Conservation (phyloP, 1,284 basidiomycete genomes). For the Pisolithus thermaeus region DNA sequence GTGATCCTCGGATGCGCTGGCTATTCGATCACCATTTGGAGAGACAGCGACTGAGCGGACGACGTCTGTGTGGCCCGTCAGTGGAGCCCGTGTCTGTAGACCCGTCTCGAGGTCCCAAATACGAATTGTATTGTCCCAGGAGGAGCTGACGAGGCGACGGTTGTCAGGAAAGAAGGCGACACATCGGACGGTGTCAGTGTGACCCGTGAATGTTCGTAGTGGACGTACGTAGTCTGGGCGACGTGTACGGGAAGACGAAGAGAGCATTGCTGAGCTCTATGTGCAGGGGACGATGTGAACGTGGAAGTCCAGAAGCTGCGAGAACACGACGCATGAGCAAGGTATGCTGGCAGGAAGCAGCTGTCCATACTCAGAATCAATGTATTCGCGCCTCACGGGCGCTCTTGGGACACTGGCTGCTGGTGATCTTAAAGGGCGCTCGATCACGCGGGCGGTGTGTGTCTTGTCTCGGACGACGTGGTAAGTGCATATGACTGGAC, state of each 20-base stretch:
- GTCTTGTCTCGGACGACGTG: too few relatives aligned
- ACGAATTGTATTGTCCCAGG: constrained; percentile 24
- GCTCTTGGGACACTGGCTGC: too few relatives aligned
- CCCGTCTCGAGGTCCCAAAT: constrained; percentile 24
- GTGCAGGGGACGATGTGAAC: background rate
- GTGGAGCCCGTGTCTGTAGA: constrained; percentile 8
- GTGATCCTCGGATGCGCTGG: constrained; percentile 24
- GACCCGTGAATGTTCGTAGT: constrained; percentile 19
- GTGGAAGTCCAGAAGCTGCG: background rate
- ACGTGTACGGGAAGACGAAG: constrained; percentile 19
- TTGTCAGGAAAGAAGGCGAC: constrained; percentile 27
- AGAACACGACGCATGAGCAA: too few relatives aligned
- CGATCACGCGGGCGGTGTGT: too few relatives aligned
- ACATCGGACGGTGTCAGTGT: constrained; percentile 23
- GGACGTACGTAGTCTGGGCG: constrained; percentile 25
- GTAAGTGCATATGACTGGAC: too few relatives aligned
- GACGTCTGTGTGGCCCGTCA: constrained; percentile 26
- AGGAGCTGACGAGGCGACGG: constrained; percentile 23
- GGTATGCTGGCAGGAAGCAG: too few relatives aligned
- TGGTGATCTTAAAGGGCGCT: too few relatives aligned
- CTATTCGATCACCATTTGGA: constrained; percentile 20
- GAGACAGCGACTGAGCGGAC: constrained; percentile 28
- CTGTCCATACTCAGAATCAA: too few relatives aligned
- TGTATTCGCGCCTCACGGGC: too few relatives aligned
- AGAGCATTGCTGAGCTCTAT: constrained; percentile 15